These are phyloP conservation scores for Diplocarpon mali DNA, from an alignment of 2,329 filamentous ascomycete species.

Conservation along the genomic window DNA sequence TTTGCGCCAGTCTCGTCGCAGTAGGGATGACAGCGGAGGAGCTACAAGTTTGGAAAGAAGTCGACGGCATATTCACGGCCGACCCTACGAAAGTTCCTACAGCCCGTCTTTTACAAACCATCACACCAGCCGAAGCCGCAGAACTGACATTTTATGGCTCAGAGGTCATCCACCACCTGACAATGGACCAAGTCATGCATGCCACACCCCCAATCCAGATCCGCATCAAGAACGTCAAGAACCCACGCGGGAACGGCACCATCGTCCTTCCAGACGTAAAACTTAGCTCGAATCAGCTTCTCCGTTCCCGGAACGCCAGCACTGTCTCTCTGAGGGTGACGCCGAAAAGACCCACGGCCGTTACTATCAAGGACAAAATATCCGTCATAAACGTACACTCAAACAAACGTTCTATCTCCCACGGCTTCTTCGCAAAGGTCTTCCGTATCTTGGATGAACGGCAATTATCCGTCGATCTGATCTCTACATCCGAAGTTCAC, in stretches of 20 bases:
- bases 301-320: slow-evolving; percentile 35
- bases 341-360: slow-evolving; percentile 71
- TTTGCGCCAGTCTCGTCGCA: slow-evolving; percentile 84
- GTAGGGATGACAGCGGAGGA: slow-evolving; percentile 81
- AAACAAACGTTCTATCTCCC: slow-evolving; percentile 90
- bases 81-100: slow-evolving; percentile 87
- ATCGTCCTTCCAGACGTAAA: slow-evolving; percentile 70
- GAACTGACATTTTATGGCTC: slow-evolving; percentile 91
- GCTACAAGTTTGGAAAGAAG: slow-evolving; percentile 97
- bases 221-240: slow-evolving; percentile 87
- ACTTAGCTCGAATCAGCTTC: slow-evolving; percentile 40
- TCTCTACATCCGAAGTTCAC: slow-evolving; percentile 93
- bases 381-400: slow-evolving; percentile 96
- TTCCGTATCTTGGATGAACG: slow-evolving; percentile 84
- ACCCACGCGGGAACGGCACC: slow-evolving; percentile 67
- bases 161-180: slow-evolving; percentile 96
- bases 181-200: slow-evolving; percentile 92
- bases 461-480: slow-evolving; percentile 85
- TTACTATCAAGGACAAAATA: slow-evolving; percentile 96
- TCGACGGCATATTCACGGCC: slow-evolving; percentile 81
- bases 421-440: slow-evolving; percentile 90
- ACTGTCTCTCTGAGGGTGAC: slow-evolving; percentile 38
- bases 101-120: slow-evolving; percentile 74
- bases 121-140: slow-evolving; percentile 89
- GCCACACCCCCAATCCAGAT: slow-evolving; percentile 71